Base-by-base conservation (phyloP, 2,329 filamentous ascomycete genomes). In the Paecilomyces fulvus region DNA sequence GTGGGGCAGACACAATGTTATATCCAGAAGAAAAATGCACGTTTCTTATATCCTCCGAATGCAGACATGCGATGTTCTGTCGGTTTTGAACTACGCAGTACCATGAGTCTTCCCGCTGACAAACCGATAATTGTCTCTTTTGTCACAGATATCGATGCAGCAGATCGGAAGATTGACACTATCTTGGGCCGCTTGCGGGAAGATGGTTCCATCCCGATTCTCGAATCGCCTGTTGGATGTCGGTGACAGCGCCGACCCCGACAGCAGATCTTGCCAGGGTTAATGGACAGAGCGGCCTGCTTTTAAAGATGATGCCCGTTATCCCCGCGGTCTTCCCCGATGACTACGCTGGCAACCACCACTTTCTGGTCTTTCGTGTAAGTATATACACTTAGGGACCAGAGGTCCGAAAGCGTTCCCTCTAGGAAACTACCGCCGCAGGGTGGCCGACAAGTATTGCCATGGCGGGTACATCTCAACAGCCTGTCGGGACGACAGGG, bases 211-310 rank as follows among this genome's bases (percentile, higher is more conserved):
- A 37, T 43, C 37, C 37, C 37, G 37, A n/a, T 43, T 43, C 37
- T 43, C 37, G 37, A 43, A 43, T 43, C 37, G 48, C 48, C 48
- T n/a, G 28, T 49, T 20, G 48, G 48, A 49, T 49, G 48, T 49
- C 46, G 17, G 46, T 49, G 21, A 49, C 10, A 49, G 9, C 11
- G 37, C 37, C 37, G 17, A 9, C n/a, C n/a, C 37, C 37, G 54
- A 61, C 62, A 1, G 55, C 55, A 3, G 30, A 28, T 28, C 48
- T n/a, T 4, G 48, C 21, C 21, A 23, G 10, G 48, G 17, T 28
- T 28, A 28, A 23, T 28, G 14, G 48, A 49, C 25, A 20, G 10
- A 12, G n/a, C 10, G 20, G 21, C 10, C 20, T 23, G 21, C 21
- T 49, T 46, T 49, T 49, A 49, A 49, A n/a, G 20, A 49, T 49